phyloP scores from a whole-genome alignment of 108 stramenopile genomes.

The Skeletonema grethae region DNA sequence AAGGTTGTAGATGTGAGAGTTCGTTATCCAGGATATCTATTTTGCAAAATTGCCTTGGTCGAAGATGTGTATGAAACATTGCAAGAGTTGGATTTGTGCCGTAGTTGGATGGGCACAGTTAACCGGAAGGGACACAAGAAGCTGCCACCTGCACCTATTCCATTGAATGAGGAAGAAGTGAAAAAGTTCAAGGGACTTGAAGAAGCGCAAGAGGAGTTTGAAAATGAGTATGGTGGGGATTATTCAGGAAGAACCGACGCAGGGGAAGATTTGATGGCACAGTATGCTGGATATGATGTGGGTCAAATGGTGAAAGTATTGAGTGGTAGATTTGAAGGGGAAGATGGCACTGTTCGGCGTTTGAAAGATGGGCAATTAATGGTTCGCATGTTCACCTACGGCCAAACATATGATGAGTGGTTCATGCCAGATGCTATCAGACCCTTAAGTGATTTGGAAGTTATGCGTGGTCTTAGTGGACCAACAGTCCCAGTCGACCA shows the following conservation, averaged over 20 bases:
- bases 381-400: constrained; percentile 81
- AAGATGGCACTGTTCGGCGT: constrained; percentile 75
- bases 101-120: constrained; percentile 89
- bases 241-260: constrained; percentile 42
- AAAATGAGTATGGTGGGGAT: constrained; percentile 52
- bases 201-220: constrained; percentile 57
- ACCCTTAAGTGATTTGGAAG: constrained; percentile 66
- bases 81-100: constrained; percentile 69
- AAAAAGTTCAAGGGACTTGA: constrained; percentile 81
- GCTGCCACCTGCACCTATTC: constrained; percentile 72
- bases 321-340: constrained; percentile 60
- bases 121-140: constrained; percentile 77
- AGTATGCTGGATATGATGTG: constrained; percentile 66
- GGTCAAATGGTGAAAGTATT: constrained; percentile 85
- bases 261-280: constrained; percentile 62
- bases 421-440: constrained; percentile 75
- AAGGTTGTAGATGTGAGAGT: constrained; percentile 85
- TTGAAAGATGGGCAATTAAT: constrained; percentile 76
- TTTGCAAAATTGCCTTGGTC: constrained; percentile 73
- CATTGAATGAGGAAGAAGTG: constrained; percentile 77
- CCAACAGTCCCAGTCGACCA: constrained; percentile 68
- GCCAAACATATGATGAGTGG: constrained; percentile 77
- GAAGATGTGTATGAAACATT: constrained; percentile 72
- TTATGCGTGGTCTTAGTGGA: constrained; percentile 67
- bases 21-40: constrained; percentile 84